Evolutionary conservation across 108 stramenopile species (phyloP), one percentile per base, ranked within the genome.

Genomic region (Aurantiochytrium sp.): DNA sequence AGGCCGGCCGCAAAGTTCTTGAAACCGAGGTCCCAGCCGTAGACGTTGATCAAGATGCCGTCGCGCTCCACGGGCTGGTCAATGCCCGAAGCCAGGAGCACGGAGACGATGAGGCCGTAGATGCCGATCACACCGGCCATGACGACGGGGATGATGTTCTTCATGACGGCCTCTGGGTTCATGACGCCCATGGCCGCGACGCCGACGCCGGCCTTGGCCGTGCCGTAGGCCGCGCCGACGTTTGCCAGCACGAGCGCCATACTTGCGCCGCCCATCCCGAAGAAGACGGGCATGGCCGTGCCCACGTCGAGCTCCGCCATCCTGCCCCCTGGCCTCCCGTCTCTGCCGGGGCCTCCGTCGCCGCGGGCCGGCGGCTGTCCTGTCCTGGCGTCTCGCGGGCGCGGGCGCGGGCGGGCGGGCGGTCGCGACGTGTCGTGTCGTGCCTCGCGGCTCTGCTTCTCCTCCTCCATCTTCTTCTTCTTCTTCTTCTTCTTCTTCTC

Each of bases 91-190:
- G 22, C 86, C 45, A 99, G 94, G 89, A 99, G 98, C 32, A 98
- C 99, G 39, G 97, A 97, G 37, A 99, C 98, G 89, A 99, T 99
- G 42, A 99, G 95, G 68, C 99, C 99, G 94, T 99, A 99, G 89
- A 99, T 99, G 88, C 99, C 98, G 87, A 99, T 93, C 59, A 99
- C 97, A 93, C 99, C 99, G 87, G 99, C 99, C 98, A 99, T 98
- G 90, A 99, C 97, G 41, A 99, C 97, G 85, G 99, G 99, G 92
- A 99, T 97, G 87, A 99, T 97, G 94, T 99, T 99, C 59, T 96
- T 91, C 97, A 99, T 99, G n/a, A 99, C 98, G 21, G 96, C 91
- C 50, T 95, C 96, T 37, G 99, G 98, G 93, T 98, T 96, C 96
- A 97, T 97, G 4, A 99, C 97, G 87, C 99, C 99, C 98, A 98